A percentile compares a stretch with the other conserved stretches of the same genome.
Conservation (phyloP, 345 rosid genomes). For the Pistacia integerrima region DNA sequence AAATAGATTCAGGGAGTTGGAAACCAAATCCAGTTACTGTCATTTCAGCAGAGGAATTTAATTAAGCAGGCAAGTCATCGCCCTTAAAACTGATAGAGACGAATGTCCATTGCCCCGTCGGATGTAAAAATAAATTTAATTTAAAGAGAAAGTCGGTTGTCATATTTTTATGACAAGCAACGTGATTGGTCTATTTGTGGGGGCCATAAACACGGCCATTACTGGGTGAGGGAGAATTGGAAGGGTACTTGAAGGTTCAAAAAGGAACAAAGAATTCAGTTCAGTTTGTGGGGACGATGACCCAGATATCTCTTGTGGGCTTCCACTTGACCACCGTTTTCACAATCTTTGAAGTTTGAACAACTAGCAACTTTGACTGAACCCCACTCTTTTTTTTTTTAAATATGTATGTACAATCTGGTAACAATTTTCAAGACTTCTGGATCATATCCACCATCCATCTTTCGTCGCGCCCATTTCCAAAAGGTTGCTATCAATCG, state of each 20-base stretch:
- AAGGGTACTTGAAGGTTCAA: background rate
- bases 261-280: background rate
- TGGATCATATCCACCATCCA: too few species aligned
- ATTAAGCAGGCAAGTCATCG: background rate
- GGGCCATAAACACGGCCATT: background rate
- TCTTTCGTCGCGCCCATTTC: too few species aligned
- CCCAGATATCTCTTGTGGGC: background rate
- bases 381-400: background rate
- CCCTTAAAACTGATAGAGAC: background rate
- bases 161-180: background rate
- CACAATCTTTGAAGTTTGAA: background rate
- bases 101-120: background rate
- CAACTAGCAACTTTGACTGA: background rate
- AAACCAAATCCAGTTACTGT: background rate
- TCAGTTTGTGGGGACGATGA: slow-evolving; percentile 4
- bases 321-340: background rate
- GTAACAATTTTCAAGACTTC: too few species aligned
- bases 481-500: too few species aligned
- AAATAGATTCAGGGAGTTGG: background rate
- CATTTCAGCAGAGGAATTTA: background rate
- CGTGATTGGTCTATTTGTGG: background rate
- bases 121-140: background rate
- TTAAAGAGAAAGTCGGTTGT: background rate
- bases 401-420: too few species aligned
- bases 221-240: background rate